A percentile compares a stretch with the other conserved stretches of the same genome.
These are phyloP conservation scores for Colletotrichum endophyticum DNA, from an alignment of 2,329 filamentous ascomycete species.

Conservation along the genomic window DNA sequence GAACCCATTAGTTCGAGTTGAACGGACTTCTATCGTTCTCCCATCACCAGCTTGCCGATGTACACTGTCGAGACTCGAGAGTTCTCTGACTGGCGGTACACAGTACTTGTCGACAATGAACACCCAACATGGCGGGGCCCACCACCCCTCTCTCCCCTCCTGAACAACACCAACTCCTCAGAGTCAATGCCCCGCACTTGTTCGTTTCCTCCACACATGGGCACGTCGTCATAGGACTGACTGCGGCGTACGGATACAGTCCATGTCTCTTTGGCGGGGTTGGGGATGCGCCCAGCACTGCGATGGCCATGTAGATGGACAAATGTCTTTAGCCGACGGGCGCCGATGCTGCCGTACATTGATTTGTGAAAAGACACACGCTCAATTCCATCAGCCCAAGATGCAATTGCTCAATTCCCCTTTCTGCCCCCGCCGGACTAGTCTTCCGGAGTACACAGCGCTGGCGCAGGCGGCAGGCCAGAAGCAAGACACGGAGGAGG, in stretches of 20 bases:
- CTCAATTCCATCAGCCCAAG: not conserved
- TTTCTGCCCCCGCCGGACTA: not conserved
- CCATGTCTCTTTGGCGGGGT: conserved; percentile 20
- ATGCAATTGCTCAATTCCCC: not conserved
- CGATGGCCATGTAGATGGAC: not conserved
- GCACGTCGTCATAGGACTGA: conserved; percentile 18
- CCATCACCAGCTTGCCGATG: not conserved
- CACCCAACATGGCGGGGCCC: not conserved
- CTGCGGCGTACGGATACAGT: not conserved
- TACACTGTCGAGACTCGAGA: not conserved
- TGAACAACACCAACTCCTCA: conserved; percentile 7
- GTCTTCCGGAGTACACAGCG: not conserved
- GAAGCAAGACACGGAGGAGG: not conserved
- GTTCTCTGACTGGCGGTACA: not conserved
- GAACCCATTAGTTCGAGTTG: not conserved
- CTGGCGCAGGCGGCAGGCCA: not conserved
- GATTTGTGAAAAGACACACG: not conserved
- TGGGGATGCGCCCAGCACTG: not conserved
- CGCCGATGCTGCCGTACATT: not conserved
- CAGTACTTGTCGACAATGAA: conserved; percentile 12
- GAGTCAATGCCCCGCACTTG: conserved; percentile 12
- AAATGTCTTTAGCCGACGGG: not conserved
- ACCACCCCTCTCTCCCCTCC: conserved; percentile 4
- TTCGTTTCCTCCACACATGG: conserved; percentile 15
- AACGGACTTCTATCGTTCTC: not conserved